Conservation (phyloP, 805 yeast species). For the Suhomyces pyralidae region DNA sequence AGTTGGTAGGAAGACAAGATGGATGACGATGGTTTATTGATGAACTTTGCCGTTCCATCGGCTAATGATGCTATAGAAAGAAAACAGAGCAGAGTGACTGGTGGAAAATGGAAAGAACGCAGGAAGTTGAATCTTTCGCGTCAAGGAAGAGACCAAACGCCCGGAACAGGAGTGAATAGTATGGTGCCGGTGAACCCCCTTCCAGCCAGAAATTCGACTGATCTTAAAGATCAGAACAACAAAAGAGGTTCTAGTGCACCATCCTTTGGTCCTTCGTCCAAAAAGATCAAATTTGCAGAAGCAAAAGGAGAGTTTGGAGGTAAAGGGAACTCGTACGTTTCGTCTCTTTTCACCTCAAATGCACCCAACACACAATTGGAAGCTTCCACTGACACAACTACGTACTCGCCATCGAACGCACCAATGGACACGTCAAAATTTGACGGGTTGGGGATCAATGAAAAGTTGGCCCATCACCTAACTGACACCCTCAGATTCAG, state of each 20-base stretch:
- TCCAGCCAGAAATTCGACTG: constrained; percentile 6
- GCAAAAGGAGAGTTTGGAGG: constrained; percentile 54
- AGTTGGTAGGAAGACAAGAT: constrained; percentile 9
- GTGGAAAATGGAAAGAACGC: constrained; percentile 84
- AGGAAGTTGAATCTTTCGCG: constrained; percentile 54
- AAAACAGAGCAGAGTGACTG: constrained; percentile 44
- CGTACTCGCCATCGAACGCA: constrained; percentile 63
- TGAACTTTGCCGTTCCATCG: constrained; percentile 64
- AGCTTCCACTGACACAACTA: constrained; percentile 22
- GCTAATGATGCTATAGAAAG: constrained; percentile 21
- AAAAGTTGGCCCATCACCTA: constrained; percentile 51
- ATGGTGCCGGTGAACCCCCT: constrained; percentile 16
- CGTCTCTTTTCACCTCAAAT: constrained; percentile 68
- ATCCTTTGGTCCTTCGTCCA: constrained; percentile 21
- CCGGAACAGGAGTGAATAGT: constrained; percentile 32
- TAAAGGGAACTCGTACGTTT: constrained; percentile 63
- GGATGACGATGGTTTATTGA: constrained; percentile 68
- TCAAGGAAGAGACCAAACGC: constrained; percentile 41
- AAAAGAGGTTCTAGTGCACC: not conserved
- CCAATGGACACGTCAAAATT: constrained; percentile 76
- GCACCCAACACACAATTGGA: constrained; percentile 47
- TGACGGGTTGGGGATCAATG: constrained; percentile 65
- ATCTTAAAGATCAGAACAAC: not conserved
- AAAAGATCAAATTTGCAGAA: constrained; percentile 43
- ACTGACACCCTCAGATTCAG: constrained; percentile 51